Percentiles rank a stretch among this genome's conserved stretches.
phyloP scores from a whole-genome alignment of 2,329 filamentous ascomycete species.

The Apiospora arundinis region DNA sequence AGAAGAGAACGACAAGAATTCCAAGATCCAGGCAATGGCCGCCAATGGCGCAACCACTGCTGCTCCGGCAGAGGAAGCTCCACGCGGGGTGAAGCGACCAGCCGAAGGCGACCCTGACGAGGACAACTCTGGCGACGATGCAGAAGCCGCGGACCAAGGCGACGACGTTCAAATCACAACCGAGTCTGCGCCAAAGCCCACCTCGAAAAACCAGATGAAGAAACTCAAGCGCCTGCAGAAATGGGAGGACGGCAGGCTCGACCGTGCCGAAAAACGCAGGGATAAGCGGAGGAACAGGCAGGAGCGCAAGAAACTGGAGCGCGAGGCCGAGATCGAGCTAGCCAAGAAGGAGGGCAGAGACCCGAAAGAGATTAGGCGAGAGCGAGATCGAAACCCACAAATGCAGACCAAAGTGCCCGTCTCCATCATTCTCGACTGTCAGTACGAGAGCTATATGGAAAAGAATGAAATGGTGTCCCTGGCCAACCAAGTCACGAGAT shows the following conservation, averaged over 20 bases:
- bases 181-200: conserved; percentile 22
- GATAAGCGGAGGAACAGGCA: conserved; percentile 59
- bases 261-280: conserved; percentile 53
- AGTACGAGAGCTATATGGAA: conserved; percentile 89
- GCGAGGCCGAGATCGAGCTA: conserved; percentile 55
- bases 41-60: conserved; percentile 17
- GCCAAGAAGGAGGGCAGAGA: conserved; percentile 50
- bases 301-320: conserved; percentile 56
- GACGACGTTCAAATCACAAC: conserved; percentile 64
- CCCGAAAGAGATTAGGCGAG: conserved; percentile 45
- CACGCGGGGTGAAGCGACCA: conserved; percentile 38
- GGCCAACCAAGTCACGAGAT: conserved; percentile 81
- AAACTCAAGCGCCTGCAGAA: conserved; percentile 73
- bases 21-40: conserved; percentile 21
- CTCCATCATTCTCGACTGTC: conserved; percentile 86
- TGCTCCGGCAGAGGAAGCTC: neutral
- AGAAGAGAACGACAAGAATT: conserved; percentile 25
- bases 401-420: conserved; percentile 67
- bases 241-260: conserved; percentile 76
- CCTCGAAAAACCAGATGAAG: conserved; percentile 81
- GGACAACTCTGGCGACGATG: conserved; percentile 59
- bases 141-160: neutral
- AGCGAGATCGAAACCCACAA: conserved; percentile 37
- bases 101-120: conserved; percentile 61
- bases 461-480: conserved; percentile 87